phyloP scores from a whole-genome alignment of 345 rosid species.

The Cochlearia excelsa region DNA sequence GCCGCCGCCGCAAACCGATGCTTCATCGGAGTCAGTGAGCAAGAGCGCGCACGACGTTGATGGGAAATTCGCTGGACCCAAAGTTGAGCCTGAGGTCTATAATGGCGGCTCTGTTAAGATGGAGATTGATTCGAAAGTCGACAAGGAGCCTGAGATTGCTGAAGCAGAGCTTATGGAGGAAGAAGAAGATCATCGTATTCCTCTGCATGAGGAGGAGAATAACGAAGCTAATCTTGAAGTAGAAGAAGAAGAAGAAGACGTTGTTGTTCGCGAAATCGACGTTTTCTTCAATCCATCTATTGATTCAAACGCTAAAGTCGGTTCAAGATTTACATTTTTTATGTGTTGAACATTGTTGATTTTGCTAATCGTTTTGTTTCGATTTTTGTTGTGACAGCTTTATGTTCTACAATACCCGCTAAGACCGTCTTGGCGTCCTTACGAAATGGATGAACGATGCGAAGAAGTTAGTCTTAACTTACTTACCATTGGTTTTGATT shows the following conservation, averaged over 20 bases:
- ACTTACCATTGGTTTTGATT: neutral
- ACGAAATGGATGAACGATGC: slow-evolving; percentile 78
- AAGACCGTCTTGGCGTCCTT: slow-evolving; percentile 86
- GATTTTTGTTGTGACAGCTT: slow-evolving; percentile 43
- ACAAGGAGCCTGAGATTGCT: slow-evolving; percentile 28
- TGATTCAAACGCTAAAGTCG: slow-evolving; percentile 50
- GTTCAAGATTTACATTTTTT: neutral
- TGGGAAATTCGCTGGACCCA: slow-evolving; percentile 26
- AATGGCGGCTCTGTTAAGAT: slow-evolving; percentile 44
- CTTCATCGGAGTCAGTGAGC: slow-evolving; percentile 18
- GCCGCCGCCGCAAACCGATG: slow-evolving; percentile 15
- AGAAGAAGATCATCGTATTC: slow-evolving; percentile 31
- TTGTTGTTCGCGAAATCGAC: slow-evolving; percentile 81
- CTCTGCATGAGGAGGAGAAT: slow-evolving; percentile 35
- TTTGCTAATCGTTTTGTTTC: neutral
- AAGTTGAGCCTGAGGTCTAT: slow-evolving; percentile 33
- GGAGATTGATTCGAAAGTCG: slow-evolving; percentile 48
- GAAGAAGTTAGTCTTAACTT: slow-evolving; percentile 48
- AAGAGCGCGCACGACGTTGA: slow-evolving; percentile 40
- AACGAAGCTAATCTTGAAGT: slow-evolving; percentile 26
- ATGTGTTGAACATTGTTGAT: neutral
- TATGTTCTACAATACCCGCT: slow-evolving; percentile 83
- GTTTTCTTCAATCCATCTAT: slow-evolving; percentile 66
- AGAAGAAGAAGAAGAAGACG: slow-evolving; percentile 61
- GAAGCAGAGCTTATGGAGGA: slow-evolving; percentile 37